Evolutionary conservation across 257 asterid species (phyloP), one percentile per base, ranked within the genome.

Genomic region (Voacanga thouarsii): DNA sequence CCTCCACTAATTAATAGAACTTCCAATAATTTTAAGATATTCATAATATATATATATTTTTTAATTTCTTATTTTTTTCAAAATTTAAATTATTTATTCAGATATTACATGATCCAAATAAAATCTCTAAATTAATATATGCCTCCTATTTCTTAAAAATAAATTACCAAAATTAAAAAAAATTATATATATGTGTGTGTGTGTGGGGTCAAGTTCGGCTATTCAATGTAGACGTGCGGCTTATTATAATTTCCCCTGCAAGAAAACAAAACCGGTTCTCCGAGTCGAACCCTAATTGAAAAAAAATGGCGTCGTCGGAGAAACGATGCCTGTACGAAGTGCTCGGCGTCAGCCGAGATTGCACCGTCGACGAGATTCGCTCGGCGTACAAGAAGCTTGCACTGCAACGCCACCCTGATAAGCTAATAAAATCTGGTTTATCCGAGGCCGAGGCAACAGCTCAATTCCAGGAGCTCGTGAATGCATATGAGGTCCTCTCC

Each of bases 401-500:
- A 21, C 94, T 96, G 78, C 99, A 90, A 87, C 97, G 97, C 87
- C 99, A 96, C 86, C 99, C 99, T 0, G 99, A 93, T 81, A 96
- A 96, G 90, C 96, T 96, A 57, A 87, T 88, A 67, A 81, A 79
- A 72, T 84, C 96, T 79, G 97, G 98, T 83, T 85, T 93, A 74
- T 82, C 96, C 44, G 98, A 92, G 82, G 85, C 97, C 80, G 96
- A 93, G 45, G 99, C 98, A 80, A 96, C 99, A 0, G 92, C 97
- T 70, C 83, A 93, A 15, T 96, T 96, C 79, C 99, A 93, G 47
- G 99, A 95, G 84, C 99, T 95, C 80, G 89, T 92, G 5, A 91
- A 95, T 82, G 98, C 99, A 1, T 95, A 95, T 84, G 95, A 93
- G 82, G 99, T 96, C 66, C 90, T 96, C 26, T 96, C 97, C 81